These are phyloP conservation scores for Furculomyces boomerangus DNA, from an alignment of 371 early-diverging fungal genomes.

Conservation along the genomic window DNA sequence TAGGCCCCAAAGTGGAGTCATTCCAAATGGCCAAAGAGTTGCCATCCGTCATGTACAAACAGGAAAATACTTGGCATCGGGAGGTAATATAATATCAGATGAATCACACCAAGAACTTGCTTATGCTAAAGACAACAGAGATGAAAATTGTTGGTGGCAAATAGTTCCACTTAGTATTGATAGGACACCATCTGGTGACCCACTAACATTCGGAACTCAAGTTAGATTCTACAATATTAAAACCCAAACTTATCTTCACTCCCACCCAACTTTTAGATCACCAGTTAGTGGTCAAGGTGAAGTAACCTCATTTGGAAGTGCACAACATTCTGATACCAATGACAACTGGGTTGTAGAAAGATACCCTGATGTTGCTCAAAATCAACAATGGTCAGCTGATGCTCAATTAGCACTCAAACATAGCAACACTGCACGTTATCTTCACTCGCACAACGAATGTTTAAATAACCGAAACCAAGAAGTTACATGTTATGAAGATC, in stretches of 20 bases:
- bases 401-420: constrained; percentile 13
- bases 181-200: constrained; percentile 21
- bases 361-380: constrained; percentile 25
- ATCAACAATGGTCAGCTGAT: constrained; percentile 12
- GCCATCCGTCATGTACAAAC: constrained; percentile 32
- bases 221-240: constrained; percentile 28
- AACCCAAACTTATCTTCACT: constrained; percentile 32
- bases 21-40: constrained; percentile 23
- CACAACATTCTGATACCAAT: constrained; percentile 23
- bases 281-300: constrained; percentile 34
- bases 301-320: constrained; percentile 32
- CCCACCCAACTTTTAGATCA: constrained; percentile 23
- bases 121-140: constrained; percentile 6
- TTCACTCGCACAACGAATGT: constrained; percentile 36
- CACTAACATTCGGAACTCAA: constrained; percentile 30
- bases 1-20: constrained; percentile 8
- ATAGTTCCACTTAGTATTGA: constrained; percentile 30
- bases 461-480: constrained; percentile 36
- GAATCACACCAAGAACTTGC: constrained; percentile 31
- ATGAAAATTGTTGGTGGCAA: constrained; percentile 10
- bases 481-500: constrained; percentile 32
- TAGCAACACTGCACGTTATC: constrained; percentile 26
- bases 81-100: constrained; percentile 24
- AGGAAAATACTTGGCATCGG: constrained; percentile 28
- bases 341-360: constrained; percentile 43